Conservation (phyloP, 1,284 basidiomycete species). For the Malassezia sp. region DNA sequence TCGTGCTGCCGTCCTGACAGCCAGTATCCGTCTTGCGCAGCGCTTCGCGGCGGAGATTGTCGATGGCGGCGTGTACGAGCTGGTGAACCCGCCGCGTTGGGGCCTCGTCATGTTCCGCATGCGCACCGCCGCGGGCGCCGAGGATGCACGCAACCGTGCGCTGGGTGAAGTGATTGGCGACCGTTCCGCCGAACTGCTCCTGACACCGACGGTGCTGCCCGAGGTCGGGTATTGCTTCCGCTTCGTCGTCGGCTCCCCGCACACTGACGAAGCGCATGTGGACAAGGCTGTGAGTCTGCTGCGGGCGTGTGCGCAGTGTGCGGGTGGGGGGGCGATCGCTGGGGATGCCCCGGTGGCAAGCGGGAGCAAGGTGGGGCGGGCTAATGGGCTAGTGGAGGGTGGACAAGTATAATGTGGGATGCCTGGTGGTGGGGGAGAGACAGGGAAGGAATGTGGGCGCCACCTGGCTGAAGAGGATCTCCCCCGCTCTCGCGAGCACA, state of each 20-base stretch:
- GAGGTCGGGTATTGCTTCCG: slow-evolving; percentile 33
- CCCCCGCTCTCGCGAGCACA: no score
- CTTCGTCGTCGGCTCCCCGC: slow-evolving; percentile 31
- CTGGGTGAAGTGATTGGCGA: slow-evolving; percentile 25
- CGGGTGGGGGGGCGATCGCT: no score
- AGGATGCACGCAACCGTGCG: slow-evolving; percentile 27
- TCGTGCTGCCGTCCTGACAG: no score
- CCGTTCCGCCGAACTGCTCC: slow-evolving; percentile 20
- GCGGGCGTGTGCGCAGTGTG: slow-evolving; percentile 7
- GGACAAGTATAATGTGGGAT: no score
- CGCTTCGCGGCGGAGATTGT: slow-evolving; percentile 16
- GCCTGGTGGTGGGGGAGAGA: no score
- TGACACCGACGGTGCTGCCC: slow-evolving; percentile 40
- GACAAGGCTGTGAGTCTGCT: slow-evolving; percentile 22
- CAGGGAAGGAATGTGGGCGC: no score
- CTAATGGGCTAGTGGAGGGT: no score
- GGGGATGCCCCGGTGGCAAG: no score
- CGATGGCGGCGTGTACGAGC: slow-evolving; percentile 16
- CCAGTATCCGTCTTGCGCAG: slow-evolving; percentile 20
- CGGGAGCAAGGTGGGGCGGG: no score
- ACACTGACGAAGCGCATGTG: slow-evolving; percentile 23
- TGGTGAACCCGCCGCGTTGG: slow-evolving; percentile 31
- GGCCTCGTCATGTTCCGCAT: slow-evolving; percentile 37
- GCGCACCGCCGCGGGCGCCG: slow-evolving; percentile 1
- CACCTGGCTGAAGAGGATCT: no score